Base-by-base conservation (phyloP, 495 filamentous ascomycete species). In the Hyaloscypha hepaticicola region DNA sequence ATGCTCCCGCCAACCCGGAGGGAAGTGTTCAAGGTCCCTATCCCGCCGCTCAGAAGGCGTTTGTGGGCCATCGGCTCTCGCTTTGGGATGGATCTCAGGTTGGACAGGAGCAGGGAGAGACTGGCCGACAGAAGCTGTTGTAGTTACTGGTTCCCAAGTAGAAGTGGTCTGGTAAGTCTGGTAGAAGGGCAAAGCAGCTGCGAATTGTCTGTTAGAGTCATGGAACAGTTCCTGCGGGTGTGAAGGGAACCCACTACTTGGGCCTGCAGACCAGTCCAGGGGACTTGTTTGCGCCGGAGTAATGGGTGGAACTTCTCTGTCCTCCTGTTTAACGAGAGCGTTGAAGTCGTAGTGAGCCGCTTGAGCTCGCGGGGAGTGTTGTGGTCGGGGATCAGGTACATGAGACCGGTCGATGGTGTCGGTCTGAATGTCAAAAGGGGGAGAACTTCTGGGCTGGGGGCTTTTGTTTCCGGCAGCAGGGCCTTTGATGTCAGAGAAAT, bases 261-360 rank as follows among this genome's bases (percentile, higher is more conserved):
- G 57, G 24, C 59, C 59, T 41, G 55, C 51, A 33, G 66, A 49
- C 69, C 65, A 65, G 21, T 63, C 56, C 22, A 57, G 22, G 7
- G 61, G 66, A 48, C 45, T 55, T 33, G 8, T 61, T 50, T 66
- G 65, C 16, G 59, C 45, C 9, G 55, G 48, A 34, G n/a, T 33
- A 22, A 41, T 24, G 11, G 38, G 45, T 11, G 24, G 19, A 19
- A 60, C 25, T 49, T 56, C 33, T 38, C 52, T 24, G 19, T 27
- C 31, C 49, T 64, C 61, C 12, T 55, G 31, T 28, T 65, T 70
- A 27, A 64, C 55, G 19, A 63, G 56, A 31, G 67, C 60, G 22
- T 66, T 60, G 28, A 69, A 69, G 24, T 66, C 67, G 53, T 69
- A 69, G 33, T 69, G 64, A 29, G 55, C 41, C 19, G 53, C 49